Evolutionary conservation across 2,329 filamentous ascomycete species (phyloP).

Genomic region (Cercospora brassicicola): DNA sequence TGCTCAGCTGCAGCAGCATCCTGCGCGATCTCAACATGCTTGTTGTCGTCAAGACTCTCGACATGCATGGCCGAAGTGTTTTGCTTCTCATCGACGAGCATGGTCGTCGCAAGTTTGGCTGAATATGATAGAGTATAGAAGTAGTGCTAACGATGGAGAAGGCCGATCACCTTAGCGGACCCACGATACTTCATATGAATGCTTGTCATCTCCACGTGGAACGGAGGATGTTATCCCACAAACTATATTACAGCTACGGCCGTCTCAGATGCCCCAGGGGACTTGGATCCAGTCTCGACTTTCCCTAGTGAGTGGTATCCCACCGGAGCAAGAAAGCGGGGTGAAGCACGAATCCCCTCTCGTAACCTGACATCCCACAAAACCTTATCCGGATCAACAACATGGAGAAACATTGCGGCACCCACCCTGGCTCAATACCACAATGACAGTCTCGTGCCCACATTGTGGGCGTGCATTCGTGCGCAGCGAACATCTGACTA

Average conservation of each 20-base stretch:
- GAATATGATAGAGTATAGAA: not conserved
- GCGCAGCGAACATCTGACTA: slow-evolving; percentile 4
- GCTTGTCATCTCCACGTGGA: not conserved
- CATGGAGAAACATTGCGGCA: not conserved
- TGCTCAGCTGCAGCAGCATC: slow-evolving; percentile 20
- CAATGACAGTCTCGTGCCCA: not conserved
- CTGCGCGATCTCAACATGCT: slow-evolving; percentile 16
- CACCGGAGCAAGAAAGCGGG: not conserved
- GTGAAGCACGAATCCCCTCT: not conserved
- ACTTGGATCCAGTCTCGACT: not conserved
- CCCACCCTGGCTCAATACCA: not conserved
- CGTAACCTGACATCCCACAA: not conserved
- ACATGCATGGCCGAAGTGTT: not conserved
- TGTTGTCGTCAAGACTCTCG: slow-evolving; percentile 6
- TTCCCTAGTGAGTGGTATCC: not conserved
- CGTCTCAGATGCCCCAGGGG: not conserved
- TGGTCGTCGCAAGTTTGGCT: not conserved
- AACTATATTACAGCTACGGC: not conserved
- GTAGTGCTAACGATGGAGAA: not conserved
- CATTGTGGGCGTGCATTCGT: not conserved
- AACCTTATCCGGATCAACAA: not conserved
- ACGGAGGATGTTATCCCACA: slow-evolving; percentile 3
- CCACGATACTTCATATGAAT: not conserved
- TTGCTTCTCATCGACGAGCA: not conserved
- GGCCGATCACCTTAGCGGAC: not conserved